Evolutionary conservation across 2,329 filamentous ascomycete genomes (phyloP), one percentile per base, ranked within the genome.

Genomic region (Beauveria rudraprayagi): DNA sequence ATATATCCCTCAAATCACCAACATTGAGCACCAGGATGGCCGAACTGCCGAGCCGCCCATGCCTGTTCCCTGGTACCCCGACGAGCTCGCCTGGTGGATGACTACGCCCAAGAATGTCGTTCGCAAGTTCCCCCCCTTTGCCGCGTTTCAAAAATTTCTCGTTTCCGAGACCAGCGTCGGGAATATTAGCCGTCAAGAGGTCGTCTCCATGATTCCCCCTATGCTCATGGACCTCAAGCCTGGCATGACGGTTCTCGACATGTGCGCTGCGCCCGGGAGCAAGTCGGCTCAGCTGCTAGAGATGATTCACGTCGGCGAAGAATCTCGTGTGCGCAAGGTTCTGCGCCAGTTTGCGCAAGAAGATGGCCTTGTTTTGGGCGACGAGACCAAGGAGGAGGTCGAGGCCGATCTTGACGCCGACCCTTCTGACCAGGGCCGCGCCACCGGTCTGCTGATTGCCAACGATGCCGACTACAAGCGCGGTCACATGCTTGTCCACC

Each of bases 201-300:
- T 96, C 50, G 94, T 99, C 70, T 96, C 91, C 78, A 99, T 99
- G 94, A 97, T 99, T 65, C 94, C 94, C 28, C 94, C 94, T 28
- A 83, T 97, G 67, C 81, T 97, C 68, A 89, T 99, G 80, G 92
- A 97, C 70, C 82, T 97, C 56, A 85, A 86, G 67, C 92, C 94
- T 5, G 91, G 92, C 58, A 96, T 97, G 88, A 89, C 88, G 1
- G 92, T 97, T 10, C 78, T 99, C 67, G 94, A 99, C 74, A 87
- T 99, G 79, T 99, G 94, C 76, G 94, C 94, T 63, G 94, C 94
- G 1, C 94, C 94, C 1, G 94, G 94, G 63, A 97, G 93, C 80
- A 99, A 99, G 80, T 92, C 94, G 14, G 91, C 92, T 3, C 94
- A 99, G 78, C 78, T 99, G 61, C 85, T 97, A 64, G 94, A 99